phyloP scores from a whole-genome alignment of 495 filamentous ascomycete species.

The Tuber indicum region DNA sequence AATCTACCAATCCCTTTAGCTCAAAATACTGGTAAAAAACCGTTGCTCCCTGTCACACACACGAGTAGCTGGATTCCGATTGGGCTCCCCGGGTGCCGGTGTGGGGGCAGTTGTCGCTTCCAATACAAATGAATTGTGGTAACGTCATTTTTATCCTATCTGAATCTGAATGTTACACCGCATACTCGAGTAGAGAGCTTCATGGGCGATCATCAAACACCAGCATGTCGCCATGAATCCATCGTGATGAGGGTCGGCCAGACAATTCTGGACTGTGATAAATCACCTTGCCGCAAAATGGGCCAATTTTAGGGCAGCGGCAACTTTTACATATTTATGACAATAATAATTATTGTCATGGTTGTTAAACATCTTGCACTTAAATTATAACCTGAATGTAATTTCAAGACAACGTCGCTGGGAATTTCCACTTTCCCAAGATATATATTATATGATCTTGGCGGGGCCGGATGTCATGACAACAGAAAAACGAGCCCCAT shows the following conservation, averaged over 20 bases:
- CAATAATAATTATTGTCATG: no score
- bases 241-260: not conserved
- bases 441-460: no score
- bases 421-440: not conserved
- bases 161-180: not conserved
- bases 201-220: not conserved
- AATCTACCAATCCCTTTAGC: not conserved
- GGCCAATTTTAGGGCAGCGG: not conserved
- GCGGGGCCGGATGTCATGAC: no score
- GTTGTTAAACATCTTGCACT: not conserved
- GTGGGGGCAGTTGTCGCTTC: not conserved
- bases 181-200: not conserved
- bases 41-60: not conserved
- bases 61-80: not conserved
- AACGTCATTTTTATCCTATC: constrained; percentile 3
- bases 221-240: not conserved
- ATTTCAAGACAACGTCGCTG: not conserved
- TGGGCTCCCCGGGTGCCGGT: not conserved
- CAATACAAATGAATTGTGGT: not conserved
- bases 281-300: not conserved
- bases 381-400: not conserved
- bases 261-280: not conserved
- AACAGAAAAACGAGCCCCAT: no score
- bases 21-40: not conserved
- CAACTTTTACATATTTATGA: not conserved